Evolutionary conservation across 345 rosid genomes (phyloP).

Genomic region (Eucalyptus sp.): DNA sequence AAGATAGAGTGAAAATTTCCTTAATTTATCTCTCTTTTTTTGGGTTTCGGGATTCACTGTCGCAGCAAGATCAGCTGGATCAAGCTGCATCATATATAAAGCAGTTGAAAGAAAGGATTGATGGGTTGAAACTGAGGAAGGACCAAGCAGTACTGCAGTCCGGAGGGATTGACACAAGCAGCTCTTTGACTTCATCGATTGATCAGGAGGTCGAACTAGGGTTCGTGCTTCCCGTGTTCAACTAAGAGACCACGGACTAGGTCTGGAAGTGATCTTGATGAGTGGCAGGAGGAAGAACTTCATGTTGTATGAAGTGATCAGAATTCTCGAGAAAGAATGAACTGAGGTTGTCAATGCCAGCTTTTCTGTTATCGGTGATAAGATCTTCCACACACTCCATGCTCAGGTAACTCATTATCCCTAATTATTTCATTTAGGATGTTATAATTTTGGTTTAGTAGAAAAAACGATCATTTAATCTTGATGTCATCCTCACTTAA

Average conservation of each 20-base stretch:
- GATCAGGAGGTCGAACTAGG: too few relatives aligned
- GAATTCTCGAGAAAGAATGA: constrained; percentile 43
- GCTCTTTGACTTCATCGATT: too few relatives aligned
- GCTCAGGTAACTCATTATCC: constrained; percentile 27
- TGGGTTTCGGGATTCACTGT: too few relatives aligned
- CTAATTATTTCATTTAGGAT: background rate
- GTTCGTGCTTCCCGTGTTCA: too few relatives aligned
- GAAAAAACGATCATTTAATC: background rate
- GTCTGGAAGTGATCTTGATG: constrained; percentile 25
- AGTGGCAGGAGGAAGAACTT: constrained; percentile 25
- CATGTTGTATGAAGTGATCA: constrained; percentile 19
- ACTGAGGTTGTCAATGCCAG: constrained; percentile 37
- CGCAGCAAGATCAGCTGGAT: too few relatives aligned
- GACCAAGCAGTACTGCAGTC: too few relatives aligned
- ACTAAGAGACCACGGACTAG: constrained; percentile 13
- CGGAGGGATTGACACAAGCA: too few relatives aligned
- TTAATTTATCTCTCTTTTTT: too few relatives aligned
- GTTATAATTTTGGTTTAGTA: background rate
- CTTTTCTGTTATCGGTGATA: constrained; percentile 23
- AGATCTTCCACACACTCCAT: constrained; percentile 37
- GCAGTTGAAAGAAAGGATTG: too few relatives aligned
- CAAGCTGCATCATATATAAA: too few relatives aligned
- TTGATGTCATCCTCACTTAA: background rate
- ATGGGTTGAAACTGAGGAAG: too few relatives aligned
- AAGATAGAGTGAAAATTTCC: too few relatives aligned